Percentiles rank a stretch among this genome's conserved stretches.
Conservation (phyloP, 352 stramenopile genomes). For the Globisporangium splendens region DNA sequence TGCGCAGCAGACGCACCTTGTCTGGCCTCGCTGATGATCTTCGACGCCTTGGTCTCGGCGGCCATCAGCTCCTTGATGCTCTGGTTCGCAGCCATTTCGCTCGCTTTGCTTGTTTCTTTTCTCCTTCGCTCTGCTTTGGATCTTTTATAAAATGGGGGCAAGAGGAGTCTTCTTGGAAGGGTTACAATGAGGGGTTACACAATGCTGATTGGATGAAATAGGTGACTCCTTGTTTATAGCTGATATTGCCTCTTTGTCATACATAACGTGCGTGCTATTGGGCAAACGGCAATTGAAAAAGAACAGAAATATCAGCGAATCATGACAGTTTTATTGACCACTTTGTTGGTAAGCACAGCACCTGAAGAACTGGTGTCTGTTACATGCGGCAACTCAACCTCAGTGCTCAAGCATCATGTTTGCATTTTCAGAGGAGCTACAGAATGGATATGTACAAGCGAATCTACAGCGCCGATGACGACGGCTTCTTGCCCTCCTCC, state of each 20-base stretch:
- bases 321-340: no score
- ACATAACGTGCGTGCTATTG: no score
- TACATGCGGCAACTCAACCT: no score
- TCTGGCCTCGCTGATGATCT: slow-evolving; percentile 86
- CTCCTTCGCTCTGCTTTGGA: slow-evolving; percentile 6
- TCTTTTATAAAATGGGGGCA: slow-evolving; percentile 1
- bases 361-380: no score
- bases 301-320: no score
- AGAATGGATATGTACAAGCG: not conserved
- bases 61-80: slow-evolving; percentile 90
- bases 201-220: no score
- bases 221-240: no score
- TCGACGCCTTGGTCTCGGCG: slow-evolving; percentile 87
- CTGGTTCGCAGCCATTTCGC: slow-evolving; percentile 74
- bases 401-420: not conserved
- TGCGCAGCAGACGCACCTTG: slow-evolving; percentile 38
- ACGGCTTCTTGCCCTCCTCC: slow-evolving; percentile 28
- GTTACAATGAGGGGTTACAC: no score
- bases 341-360: no score
- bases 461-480: slow-evolving; percentile 4
- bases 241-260: no score
- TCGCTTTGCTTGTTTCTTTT: slow-evolving; percentile 3
- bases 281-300: no score
- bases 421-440: not conserved
- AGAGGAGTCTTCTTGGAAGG: no score